Evolutionary conservation across 2,329 filamentous ascomycete species (phyloP), one percentile per base, ranked within the genome.

Genomic region (Aspergillus carbonarius): DNA sequence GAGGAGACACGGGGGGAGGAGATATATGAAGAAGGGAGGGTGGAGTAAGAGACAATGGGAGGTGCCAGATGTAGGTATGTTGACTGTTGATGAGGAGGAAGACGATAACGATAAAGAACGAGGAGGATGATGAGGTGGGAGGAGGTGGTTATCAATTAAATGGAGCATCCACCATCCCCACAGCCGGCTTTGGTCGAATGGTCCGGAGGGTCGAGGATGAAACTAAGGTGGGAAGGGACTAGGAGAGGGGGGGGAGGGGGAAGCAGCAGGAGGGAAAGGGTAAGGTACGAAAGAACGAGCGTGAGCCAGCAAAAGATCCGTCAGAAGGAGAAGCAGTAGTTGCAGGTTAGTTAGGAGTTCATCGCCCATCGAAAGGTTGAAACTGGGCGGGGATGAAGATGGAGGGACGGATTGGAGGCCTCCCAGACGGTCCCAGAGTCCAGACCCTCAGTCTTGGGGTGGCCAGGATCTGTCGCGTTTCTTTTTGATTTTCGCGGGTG

Each of bases 361-460:
- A 39, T 57, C 30, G 55, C 60, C 57, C 55, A 59, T 57, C 25
- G 44, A 57, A 55, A 55, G 44, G 47, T 49, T 59, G 58, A 55
- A 58, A 61, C 59, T 54, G 57, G 59, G 54, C 49, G 30, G 51
- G 40, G 30, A 39, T 52, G 32, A 54, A 40, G 48, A 57, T 54
- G 42, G 49, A 55, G 40, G 48, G 46, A 49, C 34, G 55, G 53
- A 62, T 60, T 60, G 60, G 58, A 61, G 58, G 48, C 47, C 34
- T 50, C 55, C 34, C 30, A 30, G 59, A 51, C 35, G 57, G 58
- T 61, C 59, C 58, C 56, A 55, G 57, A 58, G 60, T 61, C 58
- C 56, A 56, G 55, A 59, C 60, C 48, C 39, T 59, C n/a, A n/a
- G n/a, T n/a, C 37, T 51, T 51, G 49, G 54, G 58, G 56, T 59